Conservation (phyloP, 805 yeast species). For the Zygoascus bituminiphila region DNA sequence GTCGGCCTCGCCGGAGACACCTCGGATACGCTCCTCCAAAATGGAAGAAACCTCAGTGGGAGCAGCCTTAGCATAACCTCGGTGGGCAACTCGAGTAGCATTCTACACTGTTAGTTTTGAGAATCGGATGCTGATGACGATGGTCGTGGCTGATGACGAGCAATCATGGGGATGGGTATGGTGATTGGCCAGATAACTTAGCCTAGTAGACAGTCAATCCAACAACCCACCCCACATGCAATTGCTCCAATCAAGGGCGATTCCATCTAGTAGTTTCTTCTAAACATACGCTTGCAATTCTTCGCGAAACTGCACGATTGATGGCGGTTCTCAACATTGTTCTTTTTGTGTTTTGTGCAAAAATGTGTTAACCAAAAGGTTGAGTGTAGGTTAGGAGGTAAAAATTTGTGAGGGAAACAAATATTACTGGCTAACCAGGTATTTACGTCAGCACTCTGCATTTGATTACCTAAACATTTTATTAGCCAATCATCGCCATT, state of each 20-base stretch:
- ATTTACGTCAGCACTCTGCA: neutral
- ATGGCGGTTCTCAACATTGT: constrained; percentile 34
- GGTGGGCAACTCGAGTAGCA: constrained; percentile 19
- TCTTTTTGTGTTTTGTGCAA: constrained; percentile 1
- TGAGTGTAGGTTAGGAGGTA: constrained; percentile 1
- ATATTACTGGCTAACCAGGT: neutral
- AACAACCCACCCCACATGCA: too few species aligned
- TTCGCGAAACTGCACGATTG: constrained; percentile 31
- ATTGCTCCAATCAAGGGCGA: neutral
- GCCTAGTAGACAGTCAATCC: too few species aligned
- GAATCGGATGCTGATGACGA: too few species aligned
- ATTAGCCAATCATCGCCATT: neutral
- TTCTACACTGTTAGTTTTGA: neutral
- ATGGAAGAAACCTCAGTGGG: constrained; percentile 99
- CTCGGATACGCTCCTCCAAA: constrained; percentile 98
- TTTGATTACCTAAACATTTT: neutral
- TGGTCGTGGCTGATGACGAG: too few species aligned
- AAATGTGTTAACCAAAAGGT: neutral
- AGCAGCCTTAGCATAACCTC: constrained; percentile 93
- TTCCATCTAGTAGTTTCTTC: neutral
- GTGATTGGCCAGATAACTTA: neutral
- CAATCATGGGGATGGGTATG: too few species aligned
- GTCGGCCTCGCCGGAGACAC: constrained; percentile 95
- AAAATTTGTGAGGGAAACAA: neutral
- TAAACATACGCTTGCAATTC: constrained; percentile 26